These are phyloP conservation scores for Fusarium verrucosum DNA, from an alignment of 2,329 filamentous ascomycete genomes.

Conservation along the genomic window DNA sequence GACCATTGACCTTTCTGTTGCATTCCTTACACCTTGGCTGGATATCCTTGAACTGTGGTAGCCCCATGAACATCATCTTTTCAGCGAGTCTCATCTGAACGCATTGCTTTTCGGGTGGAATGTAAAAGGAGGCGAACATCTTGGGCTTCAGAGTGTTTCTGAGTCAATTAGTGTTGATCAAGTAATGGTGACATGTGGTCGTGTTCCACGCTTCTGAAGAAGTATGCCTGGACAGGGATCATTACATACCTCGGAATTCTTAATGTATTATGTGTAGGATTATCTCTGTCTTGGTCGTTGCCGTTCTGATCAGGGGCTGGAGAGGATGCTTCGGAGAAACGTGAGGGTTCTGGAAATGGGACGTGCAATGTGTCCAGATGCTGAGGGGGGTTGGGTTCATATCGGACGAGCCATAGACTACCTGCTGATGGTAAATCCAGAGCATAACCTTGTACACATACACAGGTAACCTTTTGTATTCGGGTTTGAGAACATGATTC, in stretches of 20 bases:
- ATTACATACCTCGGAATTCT: neutral
- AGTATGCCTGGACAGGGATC: neutral
- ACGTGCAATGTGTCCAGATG: neutral
- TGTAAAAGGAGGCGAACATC: conserved; percentile 3
- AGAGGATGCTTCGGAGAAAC: neutral
- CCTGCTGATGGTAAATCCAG: neutral
- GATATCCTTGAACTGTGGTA: conserved; percentile 3
- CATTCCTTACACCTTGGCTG: conserved; percentile 1
- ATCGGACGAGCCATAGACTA: neutral
- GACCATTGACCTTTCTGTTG: conserved; percentile 2
- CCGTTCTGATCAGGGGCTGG: neutral
- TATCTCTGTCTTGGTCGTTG: neutral
- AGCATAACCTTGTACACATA: neutral
- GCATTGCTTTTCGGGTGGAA: neutral
- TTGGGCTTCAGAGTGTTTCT: neutral
- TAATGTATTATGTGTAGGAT: neutral
- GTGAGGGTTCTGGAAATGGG: neutral
- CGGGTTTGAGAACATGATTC: neutral
- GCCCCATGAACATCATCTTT: conserved; percentile 27
- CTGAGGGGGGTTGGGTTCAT: neutral
- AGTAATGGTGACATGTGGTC: neutral
- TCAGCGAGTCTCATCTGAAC: conserved; percentile 2
- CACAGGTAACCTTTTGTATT: neutral
- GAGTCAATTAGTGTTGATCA: neutral
- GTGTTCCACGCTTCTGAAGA: neutral